Percentiles rank a stretch among this genome's conserved stretches.
phyloP scores from a whole-genome alignment of 1,284 basidiomycete species.

The Ganoderma meredithae region DNA sequence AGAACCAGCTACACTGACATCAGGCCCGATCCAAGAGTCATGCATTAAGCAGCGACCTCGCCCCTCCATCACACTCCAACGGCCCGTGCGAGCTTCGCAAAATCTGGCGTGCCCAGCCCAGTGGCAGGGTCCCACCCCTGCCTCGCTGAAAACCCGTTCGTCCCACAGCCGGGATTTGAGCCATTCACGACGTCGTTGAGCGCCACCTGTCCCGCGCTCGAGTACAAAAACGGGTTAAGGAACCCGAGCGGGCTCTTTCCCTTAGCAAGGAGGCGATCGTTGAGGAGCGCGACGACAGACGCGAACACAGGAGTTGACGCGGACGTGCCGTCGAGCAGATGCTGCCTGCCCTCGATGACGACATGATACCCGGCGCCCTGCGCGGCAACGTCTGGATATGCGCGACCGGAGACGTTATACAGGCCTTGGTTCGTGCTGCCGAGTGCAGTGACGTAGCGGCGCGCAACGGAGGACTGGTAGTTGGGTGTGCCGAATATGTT shows the following conservation, averaged over 20 bases:
- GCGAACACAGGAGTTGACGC: slow-evolving; percentile 60
- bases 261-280: slow-evolving; percentile 55
- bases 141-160: slow-evolving; percentile 46
- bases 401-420: slow-evolving; percentile 42
- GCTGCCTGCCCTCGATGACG: slow-evolving; percentile 40
- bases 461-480: slow-evolving; percentile 51
- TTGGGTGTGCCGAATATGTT: slow-evolving; percentile 50
- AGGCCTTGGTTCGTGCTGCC: slow-evolving; percentile 40
- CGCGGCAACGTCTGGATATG: slow-evolving; percentile 43
- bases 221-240: slow-evolving; percentile 56
- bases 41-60: too few species aligned
- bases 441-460: slow-evolving; percentile 41
- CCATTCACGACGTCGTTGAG: slow-evolving; percentile 52
- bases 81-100: slow-evolving; percentile 31
- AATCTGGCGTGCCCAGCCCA: slow-evolving; percentile 42
- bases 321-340: slow-evolving; percentile 57
- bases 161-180: slow-evolving; percentile 43
- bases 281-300: slow-evolving; percentile 60
- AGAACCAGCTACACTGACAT: too few species aligned
- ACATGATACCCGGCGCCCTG: slow-evolving; percentile 41
- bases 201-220: slow-evolving; percentile 31
- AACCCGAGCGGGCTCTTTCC: slow-evolving; percentile 57
- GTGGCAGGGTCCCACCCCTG: slow-evolving; percentile 47
- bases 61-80: slow-evolving; percentile 17
- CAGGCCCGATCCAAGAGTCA: too few species aligned